These are phyloP conservation scores for Hortaea sp. DNA, from an alignment of 2,329 filamentous ascomycete species.

Conservation along the genomic window DNA sequence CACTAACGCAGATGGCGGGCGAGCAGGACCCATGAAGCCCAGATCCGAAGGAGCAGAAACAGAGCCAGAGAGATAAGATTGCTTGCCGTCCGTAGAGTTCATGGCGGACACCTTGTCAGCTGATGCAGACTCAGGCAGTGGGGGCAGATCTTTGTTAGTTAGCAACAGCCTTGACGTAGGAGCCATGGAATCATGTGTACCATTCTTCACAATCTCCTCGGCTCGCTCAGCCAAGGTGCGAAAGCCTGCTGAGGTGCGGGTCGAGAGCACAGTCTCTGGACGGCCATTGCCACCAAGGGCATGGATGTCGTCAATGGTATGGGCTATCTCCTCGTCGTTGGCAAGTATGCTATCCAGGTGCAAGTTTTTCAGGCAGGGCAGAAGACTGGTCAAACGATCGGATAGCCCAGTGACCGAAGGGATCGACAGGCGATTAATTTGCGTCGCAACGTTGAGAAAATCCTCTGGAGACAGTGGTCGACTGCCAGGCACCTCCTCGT, in stretches of 20 bases:
- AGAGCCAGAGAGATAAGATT: conserved; percentile 21
- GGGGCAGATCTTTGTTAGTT: conserved; percentile 26
- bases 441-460: conserved; percentile 30
- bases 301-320: conserved; percentile 27
- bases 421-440: conserved; percentile 37
- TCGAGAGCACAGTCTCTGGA: conserved; percentile 24
- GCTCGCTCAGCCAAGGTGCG: conserved; percentile 27
- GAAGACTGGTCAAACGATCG: conserved; percentile 35
- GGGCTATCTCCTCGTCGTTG: conserved; percentile 26
- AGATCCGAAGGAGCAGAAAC: conserved; percentile 23
- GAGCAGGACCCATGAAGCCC: conserved; percentile 10
- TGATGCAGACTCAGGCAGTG: conserved; percentile 22
- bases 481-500: conserved; percentile 9
- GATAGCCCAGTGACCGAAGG: conserved; percentile 37
- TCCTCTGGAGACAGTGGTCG: conserved; percentile 32
- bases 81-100: conserved; percentile 14
- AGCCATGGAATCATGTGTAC: conserved; percentile 26
- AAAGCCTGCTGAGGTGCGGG: conserved; percentile 27
- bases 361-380: conserved; percentile 32
- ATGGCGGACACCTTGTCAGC: conserved; percentile 16
- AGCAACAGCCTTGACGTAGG: conserved; percentile 8
- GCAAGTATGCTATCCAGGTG: conserved; percentile 26
- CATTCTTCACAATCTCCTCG: conserved; percentile 27
- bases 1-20: conserved; percentile 20
- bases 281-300: conserved; percentile 16